Evolutionary conservation across 2,329 filamentous ascomycete species (phyloP).

Genomic region (Beauveria scarabaeidicola): DNA sequence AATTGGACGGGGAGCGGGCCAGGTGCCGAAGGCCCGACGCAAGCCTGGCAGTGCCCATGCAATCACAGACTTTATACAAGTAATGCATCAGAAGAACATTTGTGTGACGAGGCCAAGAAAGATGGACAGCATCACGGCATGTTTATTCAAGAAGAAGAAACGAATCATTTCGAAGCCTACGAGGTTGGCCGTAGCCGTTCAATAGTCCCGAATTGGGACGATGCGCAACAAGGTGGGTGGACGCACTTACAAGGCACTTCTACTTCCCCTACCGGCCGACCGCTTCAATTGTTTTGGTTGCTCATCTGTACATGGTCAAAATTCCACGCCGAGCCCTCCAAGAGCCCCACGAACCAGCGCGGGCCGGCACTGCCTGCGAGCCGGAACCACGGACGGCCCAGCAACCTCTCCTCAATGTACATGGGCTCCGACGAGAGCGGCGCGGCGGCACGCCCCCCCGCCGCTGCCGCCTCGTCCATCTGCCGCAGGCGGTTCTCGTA

Average conservation of each 20-base stretch:
- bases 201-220: not conserved
- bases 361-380: not conserved
- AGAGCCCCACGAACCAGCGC: constrained; percentile 19
- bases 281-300: not conserved
- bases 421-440: not conserved
- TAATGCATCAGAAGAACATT: not conserved
- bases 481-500: constrained; percentile 20
- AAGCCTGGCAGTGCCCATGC: not conserved
- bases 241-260: not conserved
- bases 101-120: not conserved
- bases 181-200: not conserved
- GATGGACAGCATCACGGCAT: not conserved
- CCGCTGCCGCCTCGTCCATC: constrained; percentile 5
- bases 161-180: not conserved
- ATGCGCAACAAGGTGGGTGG: not conserved
- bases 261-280: too few relatives aligned
- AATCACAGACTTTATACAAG: not conserved
- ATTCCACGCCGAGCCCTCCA: constrained; percentile 19
- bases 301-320: constrained; percentile 12
- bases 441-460: not conserved
- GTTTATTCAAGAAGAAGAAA: not conserved
- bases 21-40: not conserved
- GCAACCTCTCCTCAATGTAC: constrained; percentile 1
- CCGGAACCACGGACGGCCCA: not conserved
- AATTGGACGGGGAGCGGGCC: constrained; percentile 12